phyloP scores from a whole-genome alignment of 2,329 filamentous ascomycete species.

The Colletotrichum euphorbiae region DNA sequence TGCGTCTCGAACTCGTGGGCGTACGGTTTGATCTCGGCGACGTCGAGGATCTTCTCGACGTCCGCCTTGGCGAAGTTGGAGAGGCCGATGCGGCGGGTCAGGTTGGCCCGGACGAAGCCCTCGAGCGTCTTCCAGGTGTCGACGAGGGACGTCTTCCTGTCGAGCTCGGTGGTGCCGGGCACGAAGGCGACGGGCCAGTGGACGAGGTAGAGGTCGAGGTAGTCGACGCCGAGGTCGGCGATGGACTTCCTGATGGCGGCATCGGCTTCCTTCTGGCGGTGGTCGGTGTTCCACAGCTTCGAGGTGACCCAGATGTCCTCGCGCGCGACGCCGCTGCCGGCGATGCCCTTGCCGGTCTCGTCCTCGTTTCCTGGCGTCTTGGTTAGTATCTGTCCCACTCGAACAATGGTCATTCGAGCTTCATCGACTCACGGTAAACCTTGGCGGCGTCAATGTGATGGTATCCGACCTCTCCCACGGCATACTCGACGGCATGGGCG shows the following conservation, averaged over 20 bases:
- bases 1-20: slow-evolving; percentile 59
- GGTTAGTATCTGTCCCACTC: no score
- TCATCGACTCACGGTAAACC: slow-evolving; percentile 63
- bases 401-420: no score
- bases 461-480: slow-evolving; percentile 59
- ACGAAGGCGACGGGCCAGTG: slow-evolving; percentile 53
- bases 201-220: slow-evolving; percentile 66
- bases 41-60: slow-evolving; percentile 23
- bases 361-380: slow-evolving; percentile 60
- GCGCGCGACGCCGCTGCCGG: slow-evolving; percentile 57
- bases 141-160: slow-evolving; percentile 46
- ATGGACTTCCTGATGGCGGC: slow-evolving; percentile 60
- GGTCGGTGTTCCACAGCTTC: slow-evolving; percentile 73
- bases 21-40: slow-evolving; percentile 42
- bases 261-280: slow-evolving; percentile 45
- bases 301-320: slow-evolving; percentile 69
- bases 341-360: slow-evolving; percentile 61
- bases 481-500: slow-evolving; percentile 66
- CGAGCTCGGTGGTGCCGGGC: slow-evolving; percentile 46
- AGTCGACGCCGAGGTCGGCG: slow-evolving; percentile 59
- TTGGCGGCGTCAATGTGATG: slow-evolving; percentile 67
- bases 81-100: slow-evolving; percentile 69
- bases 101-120: slow-evolving; percentile 62
- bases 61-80: slow-evolving; percentile 63
- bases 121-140: slow-evolving; percentile 71